These are phyloP conservation scores for Vitis hybrid DNA, from an alignment of 177 flowering plant genomes.

Conservation along the genomic window DNA sequence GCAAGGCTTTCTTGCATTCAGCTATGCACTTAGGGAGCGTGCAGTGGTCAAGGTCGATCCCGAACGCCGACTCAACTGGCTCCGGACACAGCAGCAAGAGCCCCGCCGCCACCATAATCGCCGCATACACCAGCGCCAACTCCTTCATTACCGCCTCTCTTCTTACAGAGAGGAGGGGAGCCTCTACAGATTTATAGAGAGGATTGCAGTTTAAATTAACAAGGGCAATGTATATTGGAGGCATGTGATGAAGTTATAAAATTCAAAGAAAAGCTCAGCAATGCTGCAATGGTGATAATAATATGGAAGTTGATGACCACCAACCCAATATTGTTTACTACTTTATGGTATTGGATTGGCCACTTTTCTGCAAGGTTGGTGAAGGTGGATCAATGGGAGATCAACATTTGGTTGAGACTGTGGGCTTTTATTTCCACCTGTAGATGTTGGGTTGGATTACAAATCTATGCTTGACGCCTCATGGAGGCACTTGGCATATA, in stretches of 20 bases:
- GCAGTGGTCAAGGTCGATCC: conserved; percentile 27
- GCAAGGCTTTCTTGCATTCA: conserved; percentile 22
- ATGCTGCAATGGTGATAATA: too few relatives aligned
- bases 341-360: too few relatives aligned
- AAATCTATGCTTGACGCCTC: neutral
- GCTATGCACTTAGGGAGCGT: conserved; percentile 19
- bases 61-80: conserved; percentile 23
- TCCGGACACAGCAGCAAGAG: conserved; percentile 12
- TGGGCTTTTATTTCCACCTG: conserved; percentile 2
- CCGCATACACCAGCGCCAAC: neutral
- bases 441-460: neutral
- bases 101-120: conserved; percentile 13
- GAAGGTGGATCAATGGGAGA: neutral
- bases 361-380: conserved; percentile 1
- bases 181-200: too few relatives aligned
- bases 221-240: too few relatives aligned
- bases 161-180: too few relatives aligned
- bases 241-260: too few relatives aligned
- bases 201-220: too few relatives aligned
- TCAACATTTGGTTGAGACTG: neutral
- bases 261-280: too few relatives aligned
- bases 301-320: too few relatives aligned
- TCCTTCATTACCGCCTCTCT: neutral
- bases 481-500: too few relatives aligned
- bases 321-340: too few relatives aligned